phyloP scores from a whole-genome alignment of 768 basidiomycete genomes.

The Filobasidium wieringae region DNA sequence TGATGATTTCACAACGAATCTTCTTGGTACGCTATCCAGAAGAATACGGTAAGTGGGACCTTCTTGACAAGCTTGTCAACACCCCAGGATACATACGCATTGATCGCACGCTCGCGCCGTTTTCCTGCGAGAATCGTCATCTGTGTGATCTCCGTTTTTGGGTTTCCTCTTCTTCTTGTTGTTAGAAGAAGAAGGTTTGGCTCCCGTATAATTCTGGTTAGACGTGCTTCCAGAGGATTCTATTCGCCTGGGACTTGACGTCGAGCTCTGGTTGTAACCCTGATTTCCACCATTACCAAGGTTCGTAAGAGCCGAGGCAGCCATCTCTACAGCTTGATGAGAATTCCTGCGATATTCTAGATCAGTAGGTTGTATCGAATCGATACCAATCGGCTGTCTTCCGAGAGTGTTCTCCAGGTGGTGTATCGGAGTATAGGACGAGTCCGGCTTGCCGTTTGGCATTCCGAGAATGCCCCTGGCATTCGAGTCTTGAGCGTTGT shows the following conservation, averaged over 20 bases:
- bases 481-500: too few species aligned
- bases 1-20: constrained; percentile 64
- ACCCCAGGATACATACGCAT: not conserved
- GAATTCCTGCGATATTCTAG: not conserved
- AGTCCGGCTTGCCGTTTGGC: too few species aligned
- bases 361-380: too few species aligned
- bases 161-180: constrained; percentile 1
- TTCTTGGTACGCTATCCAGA: constrained; percentile 25
- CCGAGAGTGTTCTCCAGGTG: too few species aligned
- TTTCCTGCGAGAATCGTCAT: not conserved
- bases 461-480: too few species aligned
- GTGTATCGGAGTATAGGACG: too few species aligned
- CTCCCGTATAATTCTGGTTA: not conserved
- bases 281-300: not conserved
- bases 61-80: not conserved
- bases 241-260: too few species aligned
- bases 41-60: not conserved
- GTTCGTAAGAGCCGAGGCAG: not conserved
- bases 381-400: too few species aligned
- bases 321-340: not conserved
- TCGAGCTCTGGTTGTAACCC: not conserved
- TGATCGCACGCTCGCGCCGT: constrained; percentile 2
- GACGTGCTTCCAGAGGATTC: too few species aligned
- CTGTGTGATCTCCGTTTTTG: not conserved
- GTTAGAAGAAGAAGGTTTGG: not conserved